These are phyloP conservation scores for Aphanoascus verrucosus DNA, from an alignment of 2,329 filamentous ascomycete genomes.

Conservation along the genomic window DNA sequence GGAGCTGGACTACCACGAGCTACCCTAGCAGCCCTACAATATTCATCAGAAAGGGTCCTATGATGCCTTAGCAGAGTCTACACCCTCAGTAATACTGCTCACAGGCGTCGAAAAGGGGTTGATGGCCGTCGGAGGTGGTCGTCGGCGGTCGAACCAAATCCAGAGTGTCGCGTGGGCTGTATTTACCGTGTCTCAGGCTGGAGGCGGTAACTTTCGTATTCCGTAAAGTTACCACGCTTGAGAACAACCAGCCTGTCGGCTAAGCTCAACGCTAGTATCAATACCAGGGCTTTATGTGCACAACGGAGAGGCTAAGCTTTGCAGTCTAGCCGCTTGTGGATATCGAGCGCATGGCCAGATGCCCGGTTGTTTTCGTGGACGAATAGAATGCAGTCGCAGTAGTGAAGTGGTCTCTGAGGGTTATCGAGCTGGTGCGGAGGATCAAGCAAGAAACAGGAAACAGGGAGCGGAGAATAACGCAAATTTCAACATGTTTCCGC, in stretches of 20 bases:
- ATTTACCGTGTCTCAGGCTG: conserved; percentile 1
- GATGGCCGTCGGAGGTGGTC: neutral
- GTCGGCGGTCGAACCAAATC: neutral
- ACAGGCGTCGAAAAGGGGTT: neutral
- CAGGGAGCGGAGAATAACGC: too few relatives aligned
- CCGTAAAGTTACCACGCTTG: conserved; percentile 5
- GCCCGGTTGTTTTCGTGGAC: neutral
- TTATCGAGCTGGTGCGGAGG: too few relatives aligned
- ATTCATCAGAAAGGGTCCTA: too few relatives aligned
- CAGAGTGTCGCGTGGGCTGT: neutral
- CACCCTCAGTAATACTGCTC: too few relatives aligned
- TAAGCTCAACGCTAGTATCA: conserved; percentile 10
- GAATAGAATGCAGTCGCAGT: too few relatives aligned
- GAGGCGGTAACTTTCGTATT: neutral
- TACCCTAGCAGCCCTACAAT: too few relatives aligned
- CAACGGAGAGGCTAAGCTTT: neutral
- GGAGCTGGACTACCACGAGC: neutral
- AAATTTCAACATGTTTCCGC: too few relatives aligned
- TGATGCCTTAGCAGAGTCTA: too few relatives aligned
- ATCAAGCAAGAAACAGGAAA: too few relatives aligned
- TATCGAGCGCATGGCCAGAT: conserved; percentile 2
- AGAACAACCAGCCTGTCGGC: neutral
- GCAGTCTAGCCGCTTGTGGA: neutral
- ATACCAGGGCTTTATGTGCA: neutral
- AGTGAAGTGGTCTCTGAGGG: too few relatives aligned